Conservation (phyloP, 1,139 yeast species). For the Zygotorulaspora mrakii region DNA sequence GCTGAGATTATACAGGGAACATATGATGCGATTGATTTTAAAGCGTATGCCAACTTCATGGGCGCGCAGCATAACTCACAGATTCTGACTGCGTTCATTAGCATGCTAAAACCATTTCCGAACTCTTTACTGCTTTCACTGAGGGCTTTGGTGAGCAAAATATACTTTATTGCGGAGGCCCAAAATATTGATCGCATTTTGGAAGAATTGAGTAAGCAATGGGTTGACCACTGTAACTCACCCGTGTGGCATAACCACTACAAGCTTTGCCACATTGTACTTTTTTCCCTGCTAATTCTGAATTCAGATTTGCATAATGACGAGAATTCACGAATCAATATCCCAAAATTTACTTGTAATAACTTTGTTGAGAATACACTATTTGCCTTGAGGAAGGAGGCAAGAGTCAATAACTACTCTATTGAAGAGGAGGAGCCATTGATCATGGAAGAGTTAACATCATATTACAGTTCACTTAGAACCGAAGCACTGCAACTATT, state of each 20-base stretch:
- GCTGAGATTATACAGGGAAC: conserved; percentile 33
- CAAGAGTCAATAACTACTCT: conserved; percentile 12
- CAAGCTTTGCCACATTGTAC: conserved; percentile 65
- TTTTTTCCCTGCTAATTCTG: conserved; percentile 68
- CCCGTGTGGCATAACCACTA: conserved; percentile 45
- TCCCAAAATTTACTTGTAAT: conserved; percentile 17
- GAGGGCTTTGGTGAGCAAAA: conserved; percentile 55
- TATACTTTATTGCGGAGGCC: conserved; percentile 78
- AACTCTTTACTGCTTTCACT: conserved; percentile 51
- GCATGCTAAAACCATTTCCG: conserved; percentile 33
- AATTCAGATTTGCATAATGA: conserved; percentile 65
- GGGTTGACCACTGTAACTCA: conserved; percentile 38
- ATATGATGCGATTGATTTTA: conserved; percentile 29
- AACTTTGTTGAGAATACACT: conserved; percentile 54
- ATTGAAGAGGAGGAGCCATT: conserved; percentile 14
- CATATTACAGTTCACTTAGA: conserved; percentile 16
- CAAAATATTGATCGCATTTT: conserved; percentile 76
- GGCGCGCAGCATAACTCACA: conserved; percentile 32
- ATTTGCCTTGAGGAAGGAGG: conserved; percentile 40
- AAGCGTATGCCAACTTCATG: conserved; percentile 39
- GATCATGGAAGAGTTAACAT: conserved; percentile 15
- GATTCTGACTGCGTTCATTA: conserved; percentile 34
- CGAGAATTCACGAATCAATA: conserved; percentile 37
- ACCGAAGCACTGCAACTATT: conserved; percentile 17
- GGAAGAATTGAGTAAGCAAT: conserved; percentile 64